A percentile compares a stretch with the other conserved stretches of the same genome.
Evolutionary conservation across 305 asterid genomes (phyloP).

Genomic region (Plantago lanceolata): DNA sequence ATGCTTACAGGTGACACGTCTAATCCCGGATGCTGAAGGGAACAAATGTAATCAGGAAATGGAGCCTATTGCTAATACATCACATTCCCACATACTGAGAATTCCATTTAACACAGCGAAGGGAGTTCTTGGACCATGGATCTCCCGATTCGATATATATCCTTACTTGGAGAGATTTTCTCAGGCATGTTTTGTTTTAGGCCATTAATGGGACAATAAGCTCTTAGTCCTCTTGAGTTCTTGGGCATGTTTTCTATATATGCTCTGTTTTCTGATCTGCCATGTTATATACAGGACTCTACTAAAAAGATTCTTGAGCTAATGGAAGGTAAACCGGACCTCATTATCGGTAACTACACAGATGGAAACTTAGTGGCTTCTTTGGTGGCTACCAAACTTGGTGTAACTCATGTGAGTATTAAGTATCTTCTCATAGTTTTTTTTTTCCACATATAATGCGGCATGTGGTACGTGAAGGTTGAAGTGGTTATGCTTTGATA

Average conservation of each 20-base stretch:
- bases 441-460: neutral
- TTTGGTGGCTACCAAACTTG: conserved; percentile 56
- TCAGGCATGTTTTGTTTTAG: conserved; percentile 37
- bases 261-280: conserved; percentile 7
- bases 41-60: conserved; percentile 66
- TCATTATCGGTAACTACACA: conserved; percentile 66
- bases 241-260: neutral
- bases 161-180: conserved; percentile 69
- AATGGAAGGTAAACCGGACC: conserved; percentile 72
- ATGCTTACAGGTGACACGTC: conserved; percentile 56
- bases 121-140: conserved; percentile 70
- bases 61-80: conserved; percentile 62
- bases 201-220: neutral
- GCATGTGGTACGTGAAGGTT: too few relatives aligned
- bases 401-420: conserved; percentile 53
- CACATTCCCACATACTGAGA: conserved; percentile 61
- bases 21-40: conserved; percentile 74
- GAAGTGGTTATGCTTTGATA: conserved; percentile 13
- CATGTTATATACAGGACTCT: conserved; percentile 43
- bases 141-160: conserved; percentile 73
- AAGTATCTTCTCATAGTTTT: neutral
- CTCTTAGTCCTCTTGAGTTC: conserved; percentile 4
- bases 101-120: conserved; percentile 62
- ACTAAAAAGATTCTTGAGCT: conserved; percentile 52
- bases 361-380: conserved; percentile 80